Evolutionary conservation across 306 rosid species (phyloP), one percentile per base, ranked within the genome.

Genomic region (Canavalia ensiformis): DNA sequence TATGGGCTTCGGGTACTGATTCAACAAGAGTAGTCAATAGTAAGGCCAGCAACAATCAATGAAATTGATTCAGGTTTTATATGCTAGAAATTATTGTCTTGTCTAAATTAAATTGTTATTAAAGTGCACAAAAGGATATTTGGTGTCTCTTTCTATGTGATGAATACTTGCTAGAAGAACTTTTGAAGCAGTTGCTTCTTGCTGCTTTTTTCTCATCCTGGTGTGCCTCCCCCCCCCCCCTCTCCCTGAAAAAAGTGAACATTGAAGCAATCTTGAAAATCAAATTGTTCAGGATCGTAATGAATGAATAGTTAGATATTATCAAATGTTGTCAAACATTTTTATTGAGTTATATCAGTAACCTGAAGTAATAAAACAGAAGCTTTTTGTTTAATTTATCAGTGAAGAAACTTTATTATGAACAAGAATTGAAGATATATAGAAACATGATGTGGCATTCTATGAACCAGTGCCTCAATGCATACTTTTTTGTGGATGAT

Each of bases 1-100:
- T 77, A 28, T 35, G 51, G 66, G 59, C 13, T 63, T 71, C 12
- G 6, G 64, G 50, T 54, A 62, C 64, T 33, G 60, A 79, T 64
- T 79, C 66, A 69, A 42, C 76, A 41, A 51, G 34, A 44, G 51
- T 45, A 80, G 49, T 46, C 63, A 67, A 57, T 66, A 47, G 51
- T 55, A 60, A 31, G 69, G 28, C 51, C 52, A 67, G 37, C 59
- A 63, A 72, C 73, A 47, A 60, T 52, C 50, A 56, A 30, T 46
- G 51, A 67, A 35, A 68, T 74, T 33, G 18, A 29, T 83, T 72
- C 46, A 37, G 47, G 63, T 30, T 83, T 62, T 78, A 54, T 78
- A 44, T 50, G 60, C 42, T 25, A 46, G 46, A 68, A 60, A 37
- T 3, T 74, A 41, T 84, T 45, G 2, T 68, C 67, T 68, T 57